Evolutionary conservation across 2,329 filamentous ascomycete species (phyloP), one percentile per base, ranked within the genome.

Genomic region (Apiospora arundinis): DNA sequence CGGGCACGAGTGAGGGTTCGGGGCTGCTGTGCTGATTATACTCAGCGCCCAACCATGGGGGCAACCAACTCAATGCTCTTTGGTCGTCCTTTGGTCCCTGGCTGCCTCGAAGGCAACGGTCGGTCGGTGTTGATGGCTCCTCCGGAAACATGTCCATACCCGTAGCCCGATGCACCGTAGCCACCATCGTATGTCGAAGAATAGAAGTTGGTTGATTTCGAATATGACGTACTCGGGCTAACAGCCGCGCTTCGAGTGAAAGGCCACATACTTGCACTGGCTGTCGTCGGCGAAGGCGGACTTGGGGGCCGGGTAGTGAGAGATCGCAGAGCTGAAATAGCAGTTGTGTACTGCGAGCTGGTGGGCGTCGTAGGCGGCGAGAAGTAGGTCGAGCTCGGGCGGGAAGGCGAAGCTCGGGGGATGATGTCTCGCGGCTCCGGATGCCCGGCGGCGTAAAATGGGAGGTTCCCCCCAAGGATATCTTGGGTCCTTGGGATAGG

Each of bases 61-160:
- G 89, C 90, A 63, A 91, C 88, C 28, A 91, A 83, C 81, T 91
- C 89, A 75, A 91, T 89, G 81, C 89, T 91, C 81, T 87, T 90
- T 45, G 89, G 88, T 66, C 89, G 84, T 74, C 87, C 84, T 79
- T 89, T 89, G 49, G 83, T 82, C 48, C 85, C 83, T 4, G 89
- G 87, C 68, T 86, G 84, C 67, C 89, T 85, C 12, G 85, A 84
- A 18, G 90, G 89, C 32, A 91, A 81, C 8, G 89, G 90, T 11
- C 89, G 83, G 73, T 90, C 88, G 75, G 76, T 73, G 49, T 74
- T 74, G 40, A 84, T 82, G 65, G 82, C 82, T 67, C 76, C 74
- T 48, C 77, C 77, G 67, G 78, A 79, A 71, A 83, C 81, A 49
- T 81, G 82, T 77, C 70, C 68, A 67, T 86, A 86, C 60, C 77